Conservation (phyloP, 208 protist species). For the Tritrichomonas musculus region DNA sequence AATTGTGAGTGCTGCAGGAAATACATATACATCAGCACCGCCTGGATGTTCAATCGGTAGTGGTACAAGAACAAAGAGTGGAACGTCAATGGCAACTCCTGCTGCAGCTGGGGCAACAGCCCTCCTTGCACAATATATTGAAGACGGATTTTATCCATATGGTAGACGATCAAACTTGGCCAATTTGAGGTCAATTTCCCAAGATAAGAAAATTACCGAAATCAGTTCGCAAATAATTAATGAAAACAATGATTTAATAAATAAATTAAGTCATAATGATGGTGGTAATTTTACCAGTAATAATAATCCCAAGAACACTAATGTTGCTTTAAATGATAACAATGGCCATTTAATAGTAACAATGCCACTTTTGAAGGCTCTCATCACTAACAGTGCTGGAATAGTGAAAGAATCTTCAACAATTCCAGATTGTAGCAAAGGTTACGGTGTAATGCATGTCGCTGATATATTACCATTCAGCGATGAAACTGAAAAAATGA, state of each 20-base stretch:
- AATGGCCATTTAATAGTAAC: too few relatives aligned
- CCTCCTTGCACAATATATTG: neutral
- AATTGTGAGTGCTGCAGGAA: neutral
- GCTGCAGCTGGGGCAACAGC: neutral
- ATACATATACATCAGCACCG: too few relatives aligned
- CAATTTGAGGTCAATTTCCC: neutral
- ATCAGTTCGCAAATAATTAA: neutral
- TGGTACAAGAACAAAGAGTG: neutral
- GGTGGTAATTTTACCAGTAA: too few relatives aligned
- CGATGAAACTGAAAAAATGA: neutral
- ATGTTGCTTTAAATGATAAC: too few relatives aligned
- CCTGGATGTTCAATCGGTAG: neutral
- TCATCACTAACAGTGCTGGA: too few relatives aligned
- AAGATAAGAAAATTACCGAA: neutral
- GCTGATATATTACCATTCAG: neutral
- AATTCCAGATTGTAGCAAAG: too few relatives aligned
- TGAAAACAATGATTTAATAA: neutral
- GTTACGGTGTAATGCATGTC: neutral
- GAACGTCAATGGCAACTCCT: neutral
- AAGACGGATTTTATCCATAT: neutral
- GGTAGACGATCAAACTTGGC: neutral
- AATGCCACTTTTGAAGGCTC: too few relatives aligned
- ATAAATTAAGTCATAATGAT: neutral
- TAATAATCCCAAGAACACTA: too few relatives aligned
- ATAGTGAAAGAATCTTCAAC: too few relatives aligned